These are phyloP conservation scores for Claviceps sp. DNA, from an alignment of 2,329 filamentous ascomycete genomes.

Conservation along the genomic window DNA sequence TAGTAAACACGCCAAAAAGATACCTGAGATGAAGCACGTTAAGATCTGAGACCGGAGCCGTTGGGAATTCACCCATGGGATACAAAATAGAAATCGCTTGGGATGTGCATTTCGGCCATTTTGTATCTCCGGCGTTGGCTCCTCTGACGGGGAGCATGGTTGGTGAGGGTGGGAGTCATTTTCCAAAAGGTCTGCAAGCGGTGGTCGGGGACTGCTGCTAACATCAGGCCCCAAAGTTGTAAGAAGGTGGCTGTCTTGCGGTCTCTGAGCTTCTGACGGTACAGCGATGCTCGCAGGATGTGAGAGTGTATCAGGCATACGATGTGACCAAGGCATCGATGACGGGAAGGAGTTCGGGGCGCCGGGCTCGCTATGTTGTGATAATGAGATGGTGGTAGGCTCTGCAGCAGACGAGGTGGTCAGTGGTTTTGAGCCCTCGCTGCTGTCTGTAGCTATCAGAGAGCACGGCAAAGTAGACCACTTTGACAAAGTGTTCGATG, in stretches of 20 bases:
- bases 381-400: conserved; percentile 1
- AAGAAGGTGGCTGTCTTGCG: background rate
- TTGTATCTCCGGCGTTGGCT: background rate
- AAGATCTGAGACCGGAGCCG: conserved; percentile 42
- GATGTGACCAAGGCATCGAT: background rate
- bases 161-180: background rate
- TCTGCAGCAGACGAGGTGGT: conserved; percentile 14
- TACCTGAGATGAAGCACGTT: conserved; percentile 50
- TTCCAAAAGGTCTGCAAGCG: background rate
- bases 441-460: background rate
- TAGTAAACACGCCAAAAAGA: conserved; percentile 45
- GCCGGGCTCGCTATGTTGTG: conserved; percentile 1
- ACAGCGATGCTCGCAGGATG: background rate
- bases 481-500: conserved; percentile 1
- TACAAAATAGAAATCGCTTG: conserved; percentile 37
- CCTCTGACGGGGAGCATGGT: background rate
- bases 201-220: background rate
- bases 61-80: conserved; percentile 41
- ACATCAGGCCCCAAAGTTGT: background rate
- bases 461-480: background rate
- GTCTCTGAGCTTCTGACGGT: background rate
- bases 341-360: conserved; percentile 7
- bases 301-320: background rate
- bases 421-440: conserved; percentile 34
- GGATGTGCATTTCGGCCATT: conserved; percentile 1